A percentile compares a stretch with the other conserved stretches of the same genome.
These are phyloP conservation scores for Saccharomyces hybrid DNA, from an alignment of 1,139 yeast genomes.

Conservation along the genomic window DNA sequence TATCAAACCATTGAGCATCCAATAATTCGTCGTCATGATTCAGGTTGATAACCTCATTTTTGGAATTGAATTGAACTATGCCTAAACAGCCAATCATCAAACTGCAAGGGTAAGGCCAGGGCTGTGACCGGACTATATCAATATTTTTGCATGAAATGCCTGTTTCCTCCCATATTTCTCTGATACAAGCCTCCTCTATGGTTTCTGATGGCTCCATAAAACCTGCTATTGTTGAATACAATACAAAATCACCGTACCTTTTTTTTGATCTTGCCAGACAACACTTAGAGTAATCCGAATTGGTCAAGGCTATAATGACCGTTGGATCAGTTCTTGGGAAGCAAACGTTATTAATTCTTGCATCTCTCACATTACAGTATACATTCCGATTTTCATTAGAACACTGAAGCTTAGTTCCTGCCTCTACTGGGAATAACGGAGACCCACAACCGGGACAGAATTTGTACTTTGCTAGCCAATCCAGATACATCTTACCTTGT, in stretches of 20 bases:
- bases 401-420: slow-evolving; percentile 75
- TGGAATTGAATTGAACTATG: slow-evolving; percentile 55
- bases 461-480: slow-evolving; percentile 70
- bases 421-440: slow-evolving; percentile 61
- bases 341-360: slow-evolving; percentile 47
- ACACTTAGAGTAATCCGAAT: slow-evolving; percentile 51
- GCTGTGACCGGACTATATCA: slow-evolving; percentile 63
- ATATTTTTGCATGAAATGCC: slow-evolving; percentile 65
- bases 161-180: slow-evolving; percentile 95
- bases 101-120: slow-evolving; percentile 96
- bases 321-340: slow-evolving; percentile 93
- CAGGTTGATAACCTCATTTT: slow-evolving; percentile 53
- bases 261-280: slow-evolving; percentile 67
- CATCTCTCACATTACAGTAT: slow-evolving; percentile 49
- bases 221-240: slow-evolving; percentile 88
- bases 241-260: slow-evolving; percentile 39
- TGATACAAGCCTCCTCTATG: slow-evolving; percentile 74
- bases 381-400: slow-evolving; percentile 30
- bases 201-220: slow-evolving; percentile 94
- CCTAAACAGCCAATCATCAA: slow-evolving; percentile 91
- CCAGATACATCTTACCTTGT: slow-evolving; percentile 77
- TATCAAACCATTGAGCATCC: slow-evolving; percentile 80
- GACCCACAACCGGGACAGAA: slow-evolving; percentile 90
- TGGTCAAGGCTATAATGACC: slow-evolving; percentile 71
- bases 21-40: slow-evolving; percentile 79